Percentiles rank a stretch among this genome's conserved stretches.
These are phyloP conservation scores for Pythium aquatile DNA, from an alignment of 352 stramenopile species.

Conservation along the genomic window DNA sequence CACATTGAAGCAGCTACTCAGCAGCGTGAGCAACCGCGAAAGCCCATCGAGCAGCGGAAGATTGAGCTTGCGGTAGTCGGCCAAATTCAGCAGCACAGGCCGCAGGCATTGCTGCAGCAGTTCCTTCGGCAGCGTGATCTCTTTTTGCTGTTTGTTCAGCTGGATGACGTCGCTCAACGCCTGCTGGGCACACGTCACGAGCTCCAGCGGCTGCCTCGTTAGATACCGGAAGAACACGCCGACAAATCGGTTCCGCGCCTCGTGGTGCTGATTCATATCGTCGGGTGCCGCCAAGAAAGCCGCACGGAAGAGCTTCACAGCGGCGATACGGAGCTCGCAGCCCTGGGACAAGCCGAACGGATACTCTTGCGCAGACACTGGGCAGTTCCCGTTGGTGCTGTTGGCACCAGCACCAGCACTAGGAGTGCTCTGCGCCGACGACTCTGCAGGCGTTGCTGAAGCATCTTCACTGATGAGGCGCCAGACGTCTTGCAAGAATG, in stretches of 20 bases:
- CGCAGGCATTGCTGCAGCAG: conserved; percentile 95
- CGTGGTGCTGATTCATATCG: conserved; percentile 83
- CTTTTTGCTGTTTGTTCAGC: conserved; percentile 86
- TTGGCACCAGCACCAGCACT: not conserved
- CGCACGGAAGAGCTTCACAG: conserved; percentile 85
- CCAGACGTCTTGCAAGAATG: conserved; percentile 87
- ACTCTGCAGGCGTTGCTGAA: not conserved
- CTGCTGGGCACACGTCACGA: conserved; percentile 80
- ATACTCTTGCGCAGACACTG: conserved; percentile 78
- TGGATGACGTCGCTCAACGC: conserved; percentile 81
- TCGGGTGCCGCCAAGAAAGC: conserved; percentile 81
- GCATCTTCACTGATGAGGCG: conserved; percentile 77
- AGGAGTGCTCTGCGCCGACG: not conserved
- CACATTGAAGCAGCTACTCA: conserved; percentile 98
- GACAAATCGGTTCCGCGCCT: conserved; percentile 84
- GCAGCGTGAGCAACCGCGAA: conserved; percentile 89
- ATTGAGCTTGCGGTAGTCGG: conserved; percentile 97
- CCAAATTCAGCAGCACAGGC: conserved; percentile 95
- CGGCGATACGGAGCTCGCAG: conserved; percentile 82
- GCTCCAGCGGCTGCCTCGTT: conserved; percentile 78
- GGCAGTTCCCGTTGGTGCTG: conserved; percentile 20
- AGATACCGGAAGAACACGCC: conserved; percentile 91
- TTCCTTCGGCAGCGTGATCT: conserved; percentile 92
- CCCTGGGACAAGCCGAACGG: conserved; percentile 82
- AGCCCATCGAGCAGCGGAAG: conserved; percentile 93